Conservation (phyloP, 192 early-diverging fungal genomes). For the Podochytrium sp. region DNA sequence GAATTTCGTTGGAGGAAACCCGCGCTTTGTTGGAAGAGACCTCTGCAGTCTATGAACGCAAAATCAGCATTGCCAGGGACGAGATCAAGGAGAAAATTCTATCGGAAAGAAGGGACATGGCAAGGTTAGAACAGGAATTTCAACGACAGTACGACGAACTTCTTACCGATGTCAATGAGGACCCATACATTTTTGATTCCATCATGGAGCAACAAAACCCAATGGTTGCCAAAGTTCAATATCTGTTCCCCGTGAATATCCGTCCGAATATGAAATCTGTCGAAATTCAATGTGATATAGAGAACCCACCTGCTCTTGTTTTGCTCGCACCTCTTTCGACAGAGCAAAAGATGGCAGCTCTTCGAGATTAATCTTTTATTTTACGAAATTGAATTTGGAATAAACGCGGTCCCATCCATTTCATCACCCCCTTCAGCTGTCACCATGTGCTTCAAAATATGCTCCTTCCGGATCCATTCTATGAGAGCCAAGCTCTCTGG, state of each 20-base stretch:
- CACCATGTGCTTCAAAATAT: conserved; percentile 28
- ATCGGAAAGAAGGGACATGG: background rate
- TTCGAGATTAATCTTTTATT: no score
- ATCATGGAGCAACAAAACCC: background rate
- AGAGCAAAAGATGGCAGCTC: background rate
- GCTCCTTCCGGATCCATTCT: conserved; percentile 47
- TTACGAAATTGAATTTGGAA: background rate
- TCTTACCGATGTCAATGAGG: background rate
- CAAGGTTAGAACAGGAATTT: background rate
- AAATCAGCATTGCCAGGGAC: background rate
- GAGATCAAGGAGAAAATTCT: conserved; percentile 4
- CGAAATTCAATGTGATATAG: conserved; percentile 17
- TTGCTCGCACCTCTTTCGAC: background rate
- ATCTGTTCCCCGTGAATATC: conserved; percentile 8
- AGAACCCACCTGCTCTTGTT: background rate
- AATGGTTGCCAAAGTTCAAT: conserved; percentile 5
- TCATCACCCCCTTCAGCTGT: background rate
- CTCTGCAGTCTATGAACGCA: background rate
- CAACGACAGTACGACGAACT: conserved; percentile 17
- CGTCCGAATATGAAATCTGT: background rate
- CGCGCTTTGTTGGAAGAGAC: conserved; percentile 1
- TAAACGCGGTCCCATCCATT: conserved; percentile 11
- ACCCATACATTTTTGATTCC: background rate
- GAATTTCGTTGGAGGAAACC: conserved; percentile 11
- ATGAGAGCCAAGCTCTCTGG: conserved; percentile 12